These are phyloP conservation scores for Boeremia lycopersici DNA, from an alignment of 2,329 filamentous ascomycete species.

Conservation along the genomic window DNA sequence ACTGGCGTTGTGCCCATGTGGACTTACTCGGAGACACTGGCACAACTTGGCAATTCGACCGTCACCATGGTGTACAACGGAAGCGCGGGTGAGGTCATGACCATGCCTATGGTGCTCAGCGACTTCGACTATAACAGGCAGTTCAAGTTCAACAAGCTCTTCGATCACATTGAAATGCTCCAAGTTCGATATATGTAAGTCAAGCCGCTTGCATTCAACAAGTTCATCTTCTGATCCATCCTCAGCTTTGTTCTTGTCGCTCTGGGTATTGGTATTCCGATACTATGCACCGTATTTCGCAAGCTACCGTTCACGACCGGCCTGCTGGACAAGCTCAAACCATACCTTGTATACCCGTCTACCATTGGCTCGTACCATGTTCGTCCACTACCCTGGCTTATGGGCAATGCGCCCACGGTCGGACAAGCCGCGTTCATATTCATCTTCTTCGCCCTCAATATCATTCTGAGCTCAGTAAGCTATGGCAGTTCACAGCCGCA, in stretches of 20 bases:
- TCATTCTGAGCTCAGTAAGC: background rate
- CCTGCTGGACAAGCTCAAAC: background rate
- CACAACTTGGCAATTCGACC: background rate
- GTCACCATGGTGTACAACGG: background rate
- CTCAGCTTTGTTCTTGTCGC: background rate
- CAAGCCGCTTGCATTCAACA: background rate
- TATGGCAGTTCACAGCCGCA: background rate
- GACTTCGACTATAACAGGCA: background rate
- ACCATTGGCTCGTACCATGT: background rate
- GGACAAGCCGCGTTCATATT: background rate
- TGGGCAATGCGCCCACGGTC: background rate
- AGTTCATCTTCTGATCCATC: background rate
- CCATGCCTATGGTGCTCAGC: background rate
- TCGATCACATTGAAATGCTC: background rate
- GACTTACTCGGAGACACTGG: background rate
- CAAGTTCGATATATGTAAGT: background rate
- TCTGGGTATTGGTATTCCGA: background rate
- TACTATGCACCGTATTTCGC: background rate
- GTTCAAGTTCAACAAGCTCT: background rate
- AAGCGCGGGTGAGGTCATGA: background rate
- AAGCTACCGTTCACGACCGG: background rate
- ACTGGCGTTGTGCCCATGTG: background rate
- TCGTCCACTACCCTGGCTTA: background rate
- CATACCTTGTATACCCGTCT: background rate
- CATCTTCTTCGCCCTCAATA: background rate